Evolutionary conservation across 495 filamentous ascomycete genomes (phyloP).

Genomic region (Lasiosphaeria ovina): DNA sequence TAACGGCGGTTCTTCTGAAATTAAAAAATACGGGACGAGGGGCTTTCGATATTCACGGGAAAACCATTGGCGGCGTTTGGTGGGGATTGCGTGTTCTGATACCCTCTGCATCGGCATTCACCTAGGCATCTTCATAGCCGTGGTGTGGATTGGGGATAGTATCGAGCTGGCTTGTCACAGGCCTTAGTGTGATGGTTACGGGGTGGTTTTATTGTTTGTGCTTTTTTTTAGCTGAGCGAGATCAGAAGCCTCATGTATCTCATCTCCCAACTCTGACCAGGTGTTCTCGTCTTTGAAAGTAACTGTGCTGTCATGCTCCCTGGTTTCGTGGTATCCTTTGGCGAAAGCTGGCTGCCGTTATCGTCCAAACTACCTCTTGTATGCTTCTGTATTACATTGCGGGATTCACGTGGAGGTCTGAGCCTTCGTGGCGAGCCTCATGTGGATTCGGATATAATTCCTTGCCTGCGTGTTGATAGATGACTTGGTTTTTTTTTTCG

Average conservation of each 20-base stretch:
- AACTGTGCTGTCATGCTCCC: not conserved
- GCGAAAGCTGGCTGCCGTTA: not conserved
- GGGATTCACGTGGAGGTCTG: too few relatives aligned
- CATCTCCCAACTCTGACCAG: not conserved
- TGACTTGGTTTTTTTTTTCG: too few relatives aligned
- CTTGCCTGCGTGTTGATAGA: too few relatives aligned
- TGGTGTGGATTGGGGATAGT: constrained; percentile 15
- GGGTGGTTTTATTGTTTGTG: constrained; percentile 4
- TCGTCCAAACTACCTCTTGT: too few relatives aligned
- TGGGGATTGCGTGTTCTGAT: constrained; percentile 29
- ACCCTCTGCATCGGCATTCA: constrained; percentile 35
- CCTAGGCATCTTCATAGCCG: constrained; percentile 15
- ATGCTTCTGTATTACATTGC: too few relatives aligned
- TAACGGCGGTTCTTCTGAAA: constrained; percentile 13
- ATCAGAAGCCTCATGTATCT: not conserved
- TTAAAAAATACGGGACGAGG: not conserved
- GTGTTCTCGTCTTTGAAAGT: not conserved
- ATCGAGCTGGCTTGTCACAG: not conserved
- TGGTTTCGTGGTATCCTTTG: not conserved
- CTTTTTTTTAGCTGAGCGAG: not conserved
- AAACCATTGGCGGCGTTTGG: constrained; percentile 30
- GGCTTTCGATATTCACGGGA: constrained; percentile 14
- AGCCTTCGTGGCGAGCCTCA: too few relatives aligned
- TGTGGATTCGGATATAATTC: too few relatives aligned
- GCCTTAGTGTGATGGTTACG: not conserved